Base-by-base conservation (phyloP, 2,329 filamentous ascomycete genomes). In the Ophiosphaerella herpotricha region DNA sequence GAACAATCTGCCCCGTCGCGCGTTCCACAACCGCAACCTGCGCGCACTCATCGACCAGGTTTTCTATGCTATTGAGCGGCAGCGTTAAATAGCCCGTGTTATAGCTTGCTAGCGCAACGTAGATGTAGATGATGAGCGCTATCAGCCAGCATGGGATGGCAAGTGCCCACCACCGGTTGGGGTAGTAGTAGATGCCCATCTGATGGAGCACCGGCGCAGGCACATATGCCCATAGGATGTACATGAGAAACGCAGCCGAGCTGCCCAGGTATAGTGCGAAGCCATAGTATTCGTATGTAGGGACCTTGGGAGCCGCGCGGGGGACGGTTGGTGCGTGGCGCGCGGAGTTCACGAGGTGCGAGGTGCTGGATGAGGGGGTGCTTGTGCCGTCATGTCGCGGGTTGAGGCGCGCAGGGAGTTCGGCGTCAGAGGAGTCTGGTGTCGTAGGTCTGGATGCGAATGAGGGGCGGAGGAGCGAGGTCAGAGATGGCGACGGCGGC, bases 221-320 rank as follows among this genome's bases (percentile, higher is more conserved):
- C 5, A 97, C 85, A 75, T 94, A 97, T 12, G 89, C 89, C 94
- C 92, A 97, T 9, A 88, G 77, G 18, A 88, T 74, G 69, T 88
- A 88, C 54, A 87, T 81, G 11, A 85, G 78, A 71, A 97, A 97
- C 2, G 85, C 85, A 43, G 94, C 79, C 18, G 87, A 90, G 55
- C 88, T 92, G 68, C 93, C 90, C 34, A 99, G 82, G 77, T 99
- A 97, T 42, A 99, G 83, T 46, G 96, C 93, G 76, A 99, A 99
- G 71, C 94, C 94, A 73, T 97, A 97, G 83, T 97, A 99, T 72
- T 99, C 94, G 77, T 99, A 97, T 0, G 94, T 99, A n/a, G 94
- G 94, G 2, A 99, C 92, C 70, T 94, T 91, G 1, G 94, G 94
- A 46, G 88, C 88, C 1, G 91, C 92, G 48, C 91, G 88, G 5